Evolutionary conservation across 2,329 filamentous ascomycete genomes (phyloP).

Genomic region (Xylaria digitata): DNA sequence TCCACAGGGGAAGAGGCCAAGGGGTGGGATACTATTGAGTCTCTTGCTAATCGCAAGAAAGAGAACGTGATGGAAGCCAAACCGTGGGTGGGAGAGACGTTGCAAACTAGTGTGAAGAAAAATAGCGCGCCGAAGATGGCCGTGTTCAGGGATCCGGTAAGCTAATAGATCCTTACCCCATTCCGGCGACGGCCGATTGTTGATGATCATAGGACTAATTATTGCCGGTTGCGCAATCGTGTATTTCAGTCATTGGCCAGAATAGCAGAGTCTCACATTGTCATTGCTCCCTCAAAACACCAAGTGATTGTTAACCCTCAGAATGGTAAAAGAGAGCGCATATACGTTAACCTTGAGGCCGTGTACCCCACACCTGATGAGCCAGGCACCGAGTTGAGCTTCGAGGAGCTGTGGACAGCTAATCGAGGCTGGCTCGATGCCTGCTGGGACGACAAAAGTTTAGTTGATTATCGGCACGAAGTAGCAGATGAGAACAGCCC

Average conservation of each 20-base stretch:
- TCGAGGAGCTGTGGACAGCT: conserved; percentile 89
- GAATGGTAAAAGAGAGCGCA: conserved; percentile 84
- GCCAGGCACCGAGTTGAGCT: conserved; percentile 80
- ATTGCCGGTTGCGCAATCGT: conserved; percentile 56
- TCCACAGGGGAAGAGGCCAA: conserved; percentile 66
- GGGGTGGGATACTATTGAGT: conserved; percentile 94
- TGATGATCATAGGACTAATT: conserved; percentile 99
- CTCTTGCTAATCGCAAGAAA: conserved; percentile 88
- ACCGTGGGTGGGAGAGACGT: conserved; percentile 91
- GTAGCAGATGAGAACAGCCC: conserved; percentile 39
- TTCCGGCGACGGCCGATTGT: conserved; percentile 69
- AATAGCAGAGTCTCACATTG: conserved; percentile 71
- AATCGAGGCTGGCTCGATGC: conserved; percentile 76
- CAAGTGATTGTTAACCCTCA: conserved; percentile 85
- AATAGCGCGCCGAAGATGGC: conserved; percentile 81
- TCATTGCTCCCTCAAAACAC: conserved; percentile 76
- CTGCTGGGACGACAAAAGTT: conserved; percentile 63
- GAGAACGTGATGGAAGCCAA: conserved; percentile 89
- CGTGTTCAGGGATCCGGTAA: conserved; percentile 96
- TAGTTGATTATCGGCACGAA: conserved; percentile 40
- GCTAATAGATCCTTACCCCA: conserved; percentile 55
- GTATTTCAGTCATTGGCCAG: conserved; percentile 68
- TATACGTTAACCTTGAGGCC: conserved; percentile 86
- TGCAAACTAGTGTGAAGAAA: conserved; percentile 88
- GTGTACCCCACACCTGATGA: conserved; percentile 84